Evolutionary conservation across 345 rosid species (phyloP), one percentile per base, ranked within the genome.

Genomic region (Punica granatum): DNA sequence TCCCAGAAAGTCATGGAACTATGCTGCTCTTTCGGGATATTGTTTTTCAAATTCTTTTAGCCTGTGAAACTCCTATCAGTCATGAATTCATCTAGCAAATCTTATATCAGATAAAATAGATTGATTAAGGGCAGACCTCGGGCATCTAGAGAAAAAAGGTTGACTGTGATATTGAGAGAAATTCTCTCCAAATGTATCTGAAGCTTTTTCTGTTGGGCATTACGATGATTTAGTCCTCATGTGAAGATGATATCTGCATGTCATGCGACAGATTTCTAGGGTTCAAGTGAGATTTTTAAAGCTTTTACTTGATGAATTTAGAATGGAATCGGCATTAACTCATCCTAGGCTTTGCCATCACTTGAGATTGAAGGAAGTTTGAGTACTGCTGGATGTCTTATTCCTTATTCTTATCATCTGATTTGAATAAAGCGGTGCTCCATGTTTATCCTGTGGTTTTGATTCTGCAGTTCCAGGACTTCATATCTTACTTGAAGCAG

Each of bases 401-500:
- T 37, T 11, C 41, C 41, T 37, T 37, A 5, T 37, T 37, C 11
- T 37, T 37, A 37, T 37, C 41, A n/a, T n/a, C n/a, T n/a, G n/a
- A n/a, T n/a, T 21, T 14, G 21, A 31, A 31, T 34, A 1, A 9
- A 14, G 23, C 44, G 7, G 3, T 63, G 15, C 16, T 35, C 19
- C 1, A 9, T 6, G 21, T 63, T 37, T 13, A 34, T 39, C 34
- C 39, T 0, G 3, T 16, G 60, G 15, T 37, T 65, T 4, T 66
- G 64, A 13, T 31, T 70, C 30, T 73, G 74, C 89, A 94, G 99
- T 85, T 91, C 78, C 92, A 86, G 85, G 96, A 91, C 74, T 94
- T 91, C 77, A 86, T 85, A 68, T 76, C 93, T 25, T 89, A 94
- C 85, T 81, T 94, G 86, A 91, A 81, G 86, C 99, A 88, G 83